A percentile compares a stretch with the other conserved stretches of the same genome.
phyloP scores from a whole-genome alignment of 2,329 filamentous ascomycete genomes.

The Aquanectria penicillioides region DNA sequence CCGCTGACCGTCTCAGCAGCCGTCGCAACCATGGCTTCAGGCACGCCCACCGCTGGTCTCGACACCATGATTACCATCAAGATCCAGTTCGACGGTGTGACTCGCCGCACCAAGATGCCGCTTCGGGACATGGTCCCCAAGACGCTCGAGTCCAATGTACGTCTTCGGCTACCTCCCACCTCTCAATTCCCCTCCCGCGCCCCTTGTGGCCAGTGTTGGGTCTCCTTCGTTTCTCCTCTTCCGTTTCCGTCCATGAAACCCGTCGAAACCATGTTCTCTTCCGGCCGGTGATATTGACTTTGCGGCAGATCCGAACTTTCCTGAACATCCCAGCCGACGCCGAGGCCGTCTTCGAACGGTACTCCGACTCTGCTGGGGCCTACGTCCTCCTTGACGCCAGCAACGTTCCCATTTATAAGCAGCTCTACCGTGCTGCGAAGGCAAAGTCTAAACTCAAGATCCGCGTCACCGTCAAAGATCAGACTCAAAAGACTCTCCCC shows the following conservation, averaged over 20 bases:
- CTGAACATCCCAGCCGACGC: constrained; percentile 46
- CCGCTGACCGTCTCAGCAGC: constrained; percentile 9
- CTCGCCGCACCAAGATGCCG: constrained; percentile 88
- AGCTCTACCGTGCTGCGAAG: constrained; percentile 95
- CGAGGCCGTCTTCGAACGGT: constrained; percentile 81
- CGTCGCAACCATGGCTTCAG: constrained; percentile 41
- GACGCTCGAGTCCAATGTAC: constrained; percentile 84
- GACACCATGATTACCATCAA: constrained; percentile 78
- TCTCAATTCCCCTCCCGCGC: neutral
- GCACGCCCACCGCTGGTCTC: constrained; percentile 32
- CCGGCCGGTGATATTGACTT: constrained; percentile 24
- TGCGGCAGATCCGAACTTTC: constrained; percentile 48
- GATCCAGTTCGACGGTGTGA: constrained; percentile 78
- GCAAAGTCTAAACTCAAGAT: constrained; percentile 98
- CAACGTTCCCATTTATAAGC: constrained; percentile 91
- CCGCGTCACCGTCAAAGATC: constrained; percentile 67
- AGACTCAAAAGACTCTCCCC: constrained; percentile 45
- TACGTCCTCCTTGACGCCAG: constrained; percentile 82
- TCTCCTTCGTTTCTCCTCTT: neutral
- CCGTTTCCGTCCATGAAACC: neutral
- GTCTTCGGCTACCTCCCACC: constrained; percentile 46
- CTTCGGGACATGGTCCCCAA: constrained; percentile 82
- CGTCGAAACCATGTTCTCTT: neutral
- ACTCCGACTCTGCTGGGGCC: constrained; percentile 88
- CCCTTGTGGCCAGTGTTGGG: neutral